A percentile compares a stretch with the other conserved stretches of the same genome.
Conservation (phyloP, 208 protist species). For the Leishmania braziliensis region DNA sequence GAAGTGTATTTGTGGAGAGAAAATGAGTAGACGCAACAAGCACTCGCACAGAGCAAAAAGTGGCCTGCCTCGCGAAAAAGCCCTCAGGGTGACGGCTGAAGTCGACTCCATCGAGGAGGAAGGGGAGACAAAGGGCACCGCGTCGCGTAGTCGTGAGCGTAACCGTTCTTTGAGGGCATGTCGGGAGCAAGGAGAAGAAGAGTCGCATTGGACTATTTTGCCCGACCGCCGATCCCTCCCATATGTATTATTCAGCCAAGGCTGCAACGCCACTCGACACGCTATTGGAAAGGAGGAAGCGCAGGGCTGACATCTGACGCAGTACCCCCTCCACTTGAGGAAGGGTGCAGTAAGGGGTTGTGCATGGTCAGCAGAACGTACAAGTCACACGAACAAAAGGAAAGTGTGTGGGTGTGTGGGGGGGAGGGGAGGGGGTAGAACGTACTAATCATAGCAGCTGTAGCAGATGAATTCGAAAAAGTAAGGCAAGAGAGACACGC, state of each 20-base stretch:
- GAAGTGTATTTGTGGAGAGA: not conserved
- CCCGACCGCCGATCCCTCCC: too few species aligned
- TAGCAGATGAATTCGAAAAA: slow-evolving; percentile 11
- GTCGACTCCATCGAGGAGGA: too few species aligned
- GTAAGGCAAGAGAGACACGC: slow-evolving; percentile 1
- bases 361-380: not conserved
- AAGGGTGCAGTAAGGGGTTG: not conserved
- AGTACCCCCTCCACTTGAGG: not conserved
- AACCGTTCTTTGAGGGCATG: not conserved
- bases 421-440: not conserved
- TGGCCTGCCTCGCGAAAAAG: not conserved
- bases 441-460: not conserved
- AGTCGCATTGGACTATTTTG: not conserved
- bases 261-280: not conserved
- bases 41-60: not conserved
- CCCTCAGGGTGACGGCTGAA: not conserved
- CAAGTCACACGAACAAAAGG: not conserved
- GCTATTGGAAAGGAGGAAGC: not conserved
- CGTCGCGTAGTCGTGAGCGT: not conserved
- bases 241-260: not conserved
- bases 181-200: not conserved
- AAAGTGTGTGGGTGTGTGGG: too few species aligned
- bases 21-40: not conserved
- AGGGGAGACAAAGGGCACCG: not conserved
- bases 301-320: too few species aligned